Evolutionary conservation across 805 yeast species (phyloP).

Genomic region (Torulaspora indica): DNA sequence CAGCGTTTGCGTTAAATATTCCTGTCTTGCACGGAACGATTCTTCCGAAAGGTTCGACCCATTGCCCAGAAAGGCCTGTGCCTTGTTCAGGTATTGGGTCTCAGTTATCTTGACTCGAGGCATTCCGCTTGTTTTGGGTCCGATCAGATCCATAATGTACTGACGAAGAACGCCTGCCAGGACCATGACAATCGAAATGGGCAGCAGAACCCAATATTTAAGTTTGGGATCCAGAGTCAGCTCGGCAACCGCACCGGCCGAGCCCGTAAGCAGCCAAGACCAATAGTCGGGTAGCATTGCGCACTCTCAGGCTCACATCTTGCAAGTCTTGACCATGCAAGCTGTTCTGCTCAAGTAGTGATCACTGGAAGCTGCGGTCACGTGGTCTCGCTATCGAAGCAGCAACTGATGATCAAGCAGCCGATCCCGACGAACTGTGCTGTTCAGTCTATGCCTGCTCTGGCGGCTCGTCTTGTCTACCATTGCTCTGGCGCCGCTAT

Average conservation of each 20-base stretch:
- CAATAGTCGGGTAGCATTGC: slow-evolving; percentile 9
- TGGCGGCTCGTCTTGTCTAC: too few species aligned
- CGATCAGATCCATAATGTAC: slow-evolving; percentile 56
- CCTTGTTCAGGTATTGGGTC: slow-evolving; percentile 57
- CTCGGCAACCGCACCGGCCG: slow-evolving; percentile 42
- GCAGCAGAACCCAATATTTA: slow-evolving; percentile 85
- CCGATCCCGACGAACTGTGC: too few species aligned
- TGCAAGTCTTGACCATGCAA: not conserved
- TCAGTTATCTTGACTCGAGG: slow-evolving; percentile 52
- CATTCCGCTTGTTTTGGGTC: slow-evolving; percentile 52
- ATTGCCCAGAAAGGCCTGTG: slow-evolving; percentile 53
- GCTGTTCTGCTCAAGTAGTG: too few species aligned
- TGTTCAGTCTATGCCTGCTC: too few species aligned
- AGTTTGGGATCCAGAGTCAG: slow-evolving; percentile 72
- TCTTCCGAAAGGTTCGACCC: slow-evolving; percentile 46
- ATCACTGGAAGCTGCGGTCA: not conserved
- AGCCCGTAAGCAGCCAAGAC: slow-evolving; percentile 17
- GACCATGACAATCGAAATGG: slow-evolving; percentile 86
- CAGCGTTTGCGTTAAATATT: slow-evolving; percentile 45
- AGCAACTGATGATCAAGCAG: too few species aligned
- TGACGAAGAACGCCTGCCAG: slow-evolving; percentile 76
- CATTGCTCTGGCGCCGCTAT: not conserved
- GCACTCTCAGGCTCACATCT: not conserved
- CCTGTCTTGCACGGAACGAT: slow-evolving; percentile 53
- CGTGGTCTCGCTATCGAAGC: not conserved